Conservation (phyloP, 768 basidiomycete genomes). For the Pulveroboletus ravenelii region DNA sequence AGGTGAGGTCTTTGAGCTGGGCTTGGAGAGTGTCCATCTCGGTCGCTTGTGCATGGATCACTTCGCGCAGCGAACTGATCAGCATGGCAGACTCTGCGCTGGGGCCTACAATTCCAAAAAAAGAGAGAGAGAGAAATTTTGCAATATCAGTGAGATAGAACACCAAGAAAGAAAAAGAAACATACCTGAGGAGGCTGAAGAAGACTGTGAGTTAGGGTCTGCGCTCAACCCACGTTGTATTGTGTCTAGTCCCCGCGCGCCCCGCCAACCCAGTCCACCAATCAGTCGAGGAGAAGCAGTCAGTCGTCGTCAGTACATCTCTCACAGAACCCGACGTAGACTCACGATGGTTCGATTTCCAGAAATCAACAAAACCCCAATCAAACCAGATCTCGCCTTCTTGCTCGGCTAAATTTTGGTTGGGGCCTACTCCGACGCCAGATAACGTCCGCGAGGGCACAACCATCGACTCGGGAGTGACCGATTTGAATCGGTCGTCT, state of each 20-base stretch:
- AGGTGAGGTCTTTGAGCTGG: slow-evolving; percentile 43
- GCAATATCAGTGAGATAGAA: background rate
- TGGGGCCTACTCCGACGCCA: background rate
- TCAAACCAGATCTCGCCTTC: slow-evolving; percentile 96
- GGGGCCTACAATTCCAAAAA: slow-evolving; percentile 39
- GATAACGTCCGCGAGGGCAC: slow-evolving; percentile 41
- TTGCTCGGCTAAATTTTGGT: slow-evolving; percentile 34
- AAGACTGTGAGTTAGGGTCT: slow-evolving; percentile 61
- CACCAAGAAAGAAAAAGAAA: background rate
- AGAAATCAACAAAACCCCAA: slow-evolving; percentile 97
- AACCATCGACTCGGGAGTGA: slow-evolving; percentile 83
- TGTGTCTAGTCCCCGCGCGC: slow-evolving; percentile 45
- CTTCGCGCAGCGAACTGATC: slow-evolving; percentile 77
- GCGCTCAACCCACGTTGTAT: slow-evolving; percentile 68
- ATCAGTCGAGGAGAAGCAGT: background rate
- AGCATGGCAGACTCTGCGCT: slow-evolving; percentile 77
- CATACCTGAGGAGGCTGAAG: slow-evolving; percentile 53
- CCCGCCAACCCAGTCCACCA: background rate
- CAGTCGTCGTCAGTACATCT: background rate
- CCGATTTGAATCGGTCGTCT: slow-evolving; percentile 86
- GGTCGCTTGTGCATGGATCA: slow-evolving; percentile 74
- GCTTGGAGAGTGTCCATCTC: slow-evolving; percentile 70
- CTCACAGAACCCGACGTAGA: slow-evolving; percentile 3
- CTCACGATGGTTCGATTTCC: slow-evolving; percentile 97
- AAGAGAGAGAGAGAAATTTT: too few relatives aligned